phyloP scores from a whole-genome alignment of 2,329 filamentous ascomycete genomes.

The Pseudocercospora macadamiae region DNA sequence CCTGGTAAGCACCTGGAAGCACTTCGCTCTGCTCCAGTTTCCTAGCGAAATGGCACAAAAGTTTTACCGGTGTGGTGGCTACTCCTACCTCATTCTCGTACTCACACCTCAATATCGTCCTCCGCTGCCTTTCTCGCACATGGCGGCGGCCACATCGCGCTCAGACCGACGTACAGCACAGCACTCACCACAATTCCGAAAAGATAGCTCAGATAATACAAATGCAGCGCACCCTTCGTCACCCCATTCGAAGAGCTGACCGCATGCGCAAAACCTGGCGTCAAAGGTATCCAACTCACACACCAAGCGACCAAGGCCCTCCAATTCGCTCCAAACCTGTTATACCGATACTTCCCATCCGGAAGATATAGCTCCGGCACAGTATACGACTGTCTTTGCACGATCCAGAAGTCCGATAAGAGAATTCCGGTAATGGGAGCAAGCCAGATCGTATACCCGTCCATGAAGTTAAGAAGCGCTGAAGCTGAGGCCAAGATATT shows the following conservation, averaged over 20 bases:
- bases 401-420: constrained; percentile 43
- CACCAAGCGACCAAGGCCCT: constrained; percentile 28
- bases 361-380: constrained; percentile 33
- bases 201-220: constrained; percentile 30
- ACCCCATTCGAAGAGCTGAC: constrained; percentile 18
- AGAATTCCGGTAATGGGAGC: constrained; percentile 45
- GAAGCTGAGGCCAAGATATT: constrained; percentile 46
- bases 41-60: too few relatives aligned
- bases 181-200: constrained; percentile 25
- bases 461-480: constrained; percentile 48
- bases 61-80: too few relatives aligned
- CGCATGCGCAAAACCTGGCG: constrained; percentile 29
- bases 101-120: background rate
- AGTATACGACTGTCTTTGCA: constrained; percentile 24
- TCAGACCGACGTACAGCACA: constrained; percentile 1
- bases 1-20: too few relatives aligned
- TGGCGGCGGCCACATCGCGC: background rate
- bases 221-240: constrained; percentile 17
- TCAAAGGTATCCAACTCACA: constrained; percentile 27
- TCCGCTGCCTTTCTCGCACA: background rate
- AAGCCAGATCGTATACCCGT: constrained; percentile 48
- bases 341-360: constrained; percentile 31
- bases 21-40: too few relatives aligned
- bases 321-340: constrained; percentile 31
- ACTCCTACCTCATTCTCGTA: too few relatives aligned